Base-by-base conservation (phyloP, 176 grass and related monocot genomes). In the Zea luxurians region DNA sequence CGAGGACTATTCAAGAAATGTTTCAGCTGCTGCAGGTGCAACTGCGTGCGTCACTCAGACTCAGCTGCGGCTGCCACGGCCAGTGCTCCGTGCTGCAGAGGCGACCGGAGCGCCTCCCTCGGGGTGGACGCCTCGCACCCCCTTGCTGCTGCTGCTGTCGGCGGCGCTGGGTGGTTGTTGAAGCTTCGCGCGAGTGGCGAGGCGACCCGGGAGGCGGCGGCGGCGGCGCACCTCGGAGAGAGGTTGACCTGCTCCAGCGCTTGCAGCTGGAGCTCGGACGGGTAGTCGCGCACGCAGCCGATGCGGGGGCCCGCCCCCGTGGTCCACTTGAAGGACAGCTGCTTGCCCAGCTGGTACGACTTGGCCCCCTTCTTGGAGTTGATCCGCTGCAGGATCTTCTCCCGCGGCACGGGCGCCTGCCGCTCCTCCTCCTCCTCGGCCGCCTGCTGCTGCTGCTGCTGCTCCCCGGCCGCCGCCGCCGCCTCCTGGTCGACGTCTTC, bases 251-350 rank as follows among this genome's bases (percentile, higher is more conserved):
- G 90, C 70, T 97, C 93, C 48, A 97, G 84, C 36, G 93, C 90
- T 44, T 83, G 88, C 46, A 88, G 55, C 65, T 90, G 93, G 5
- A 97, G 90, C 83, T 97, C 90, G 3, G 93, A 87, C 15, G 90
- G 93, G 82, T 97, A 93, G 80, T 97, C 93, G 59, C 90, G 89
- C 34, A 97, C 88, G 65, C 90, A 97, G 44, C 90, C 93, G 62
- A 97, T 97, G 8, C 93, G 73, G 49, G 93, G 93, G 1, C 93
- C 93, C 0, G 88, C 93, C 3, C 93, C 90, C 2, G 90, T 93
- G 12, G 88, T 88, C 93, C 88, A 91, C 55, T 80, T 88, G 73
- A 87, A 88, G 8, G 93, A 93, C 18, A 97, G 80, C 50, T 93
- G 87, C 80, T 89, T 93, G 10, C 93, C 93, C 50, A 97, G 82